Percentiles rank a stretch among this genome's conserved stretches.
Conservation (phyloP, 768 basidiomycete species). For the Mycena kentingensis region DNA sequence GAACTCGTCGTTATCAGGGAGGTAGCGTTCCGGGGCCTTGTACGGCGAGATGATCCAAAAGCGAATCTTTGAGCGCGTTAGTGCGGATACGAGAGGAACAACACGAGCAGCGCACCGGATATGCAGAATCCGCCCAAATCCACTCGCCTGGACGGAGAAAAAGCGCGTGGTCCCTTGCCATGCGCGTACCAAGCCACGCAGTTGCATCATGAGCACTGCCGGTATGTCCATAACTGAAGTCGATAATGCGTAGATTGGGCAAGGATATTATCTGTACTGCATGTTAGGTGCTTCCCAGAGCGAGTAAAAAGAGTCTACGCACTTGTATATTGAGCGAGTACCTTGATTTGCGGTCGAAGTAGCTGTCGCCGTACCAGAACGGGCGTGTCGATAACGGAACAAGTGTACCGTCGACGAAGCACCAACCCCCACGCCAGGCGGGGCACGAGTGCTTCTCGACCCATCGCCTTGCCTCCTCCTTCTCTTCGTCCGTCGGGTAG, state of each 20-base stretch:
- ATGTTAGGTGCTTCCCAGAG: background rate
- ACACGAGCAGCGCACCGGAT: constrained; percentile 20
- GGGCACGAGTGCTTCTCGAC: constrained; percentile 34
- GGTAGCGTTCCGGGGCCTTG: constrained; percentile 21
- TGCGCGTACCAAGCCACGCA: constrained; percentile 21
- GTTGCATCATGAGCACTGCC: constrained; percentile 31
- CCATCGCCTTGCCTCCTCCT: constrained; percentile 40
- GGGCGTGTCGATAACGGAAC: constrained; percentile 33
- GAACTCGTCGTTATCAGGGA: constrained; percentile 24
- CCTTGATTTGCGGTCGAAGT: constrained; percentile 10
- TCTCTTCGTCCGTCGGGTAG: constrained; percentile 34
- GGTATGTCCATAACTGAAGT: constrained; percentile 21
- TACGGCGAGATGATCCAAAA: constrained; percentile 21
- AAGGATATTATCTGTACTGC: constrained; percentile 3
- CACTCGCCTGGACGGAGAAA: constrained; percentile 25
- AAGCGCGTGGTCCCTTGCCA: constrained; percentile 9
- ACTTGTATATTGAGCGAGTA: constrained; percentile 15
- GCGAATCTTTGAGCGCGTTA: background rate
- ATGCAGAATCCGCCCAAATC: constrained; percentile 33
- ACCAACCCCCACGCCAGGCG: constrained; percentile 39
- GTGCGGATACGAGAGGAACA: background rate
- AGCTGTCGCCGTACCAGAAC: constrained; percentile 13
- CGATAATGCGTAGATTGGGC: constrained; percentile 6
- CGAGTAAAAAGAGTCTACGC: background rate
- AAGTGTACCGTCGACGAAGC: constrained; percentile 42